Evolutionary conservation across 2,329 filamentous ascomycete genomes (phyloP), one percentile per base, ranked within the genome.

Genomic region (Plectosphaerella cucumerina): DNA sequence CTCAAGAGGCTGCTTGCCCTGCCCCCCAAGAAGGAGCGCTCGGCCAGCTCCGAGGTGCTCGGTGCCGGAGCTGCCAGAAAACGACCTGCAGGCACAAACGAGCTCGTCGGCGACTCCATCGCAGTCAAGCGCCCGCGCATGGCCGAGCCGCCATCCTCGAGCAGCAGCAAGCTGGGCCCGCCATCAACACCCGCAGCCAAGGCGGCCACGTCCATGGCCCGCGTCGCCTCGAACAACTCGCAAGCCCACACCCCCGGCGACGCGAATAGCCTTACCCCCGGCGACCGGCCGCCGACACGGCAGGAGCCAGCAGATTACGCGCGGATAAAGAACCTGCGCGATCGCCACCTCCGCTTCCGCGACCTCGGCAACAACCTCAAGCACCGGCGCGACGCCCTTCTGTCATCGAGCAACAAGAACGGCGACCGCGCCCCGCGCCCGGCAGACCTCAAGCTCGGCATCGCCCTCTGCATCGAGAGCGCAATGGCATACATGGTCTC

Each of bases 161-260:
- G 61, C 37, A 60, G 64, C 5, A 57, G 63, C 21, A 64, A 68
- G 45, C 58, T 69, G 14, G 58, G 68, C 14, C 62, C 66, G 2
- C 77, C 77, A 0, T 73, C 75, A 2, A 82, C 80, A 1, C 80
- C 80, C 0, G 72, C 77, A 10, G 26, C 26, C 26, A 81, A 72
- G 50, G 66, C 70, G 2, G 68, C 74, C 14, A 68, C 71, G 2
- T 63, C 76, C 50, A 81, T 81, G 77, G 77, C 73, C 5, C 75
- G 78, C 4, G 77, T 74, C 33, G 70, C 76, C 47, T 81, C 80
- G 1, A 78, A 65, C 60, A 78, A 76, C 58, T 82, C 78, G 1
- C 68, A 76, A 53, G 72, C 70, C 8, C 69, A 75, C 41, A 82
- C 80, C 1, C 78, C 80, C 0, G 75, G 76, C 18, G 74, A 75